Base-by-base conservation (phyloP, 306 rosid genomes). In the Quercus cerris region DNA sequence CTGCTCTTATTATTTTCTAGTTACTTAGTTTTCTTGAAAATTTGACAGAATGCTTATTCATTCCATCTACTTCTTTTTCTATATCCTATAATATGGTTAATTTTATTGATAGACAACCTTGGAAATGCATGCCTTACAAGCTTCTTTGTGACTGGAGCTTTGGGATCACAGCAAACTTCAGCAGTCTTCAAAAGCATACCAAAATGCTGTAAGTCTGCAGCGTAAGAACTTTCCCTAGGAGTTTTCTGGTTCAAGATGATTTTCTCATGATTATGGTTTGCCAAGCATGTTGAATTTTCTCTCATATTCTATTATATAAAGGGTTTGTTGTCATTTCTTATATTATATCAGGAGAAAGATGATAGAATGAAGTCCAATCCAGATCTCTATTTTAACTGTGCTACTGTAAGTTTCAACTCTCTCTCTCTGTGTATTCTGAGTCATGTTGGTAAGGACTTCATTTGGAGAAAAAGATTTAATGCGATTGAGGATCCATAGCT, bases 51-150 rank as follows among this genome's bases (percentile, higher is more conserved):
- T 18, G 20, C 22, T 56, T 33, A 20, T 19, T 46, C 52, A 46
- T 51, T 68, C 49, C 30, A 8, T 77, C 31, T 30, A 58, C 38
- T 74, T 74, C 52, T 31, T n/a, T 18, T 6, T 75, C 57, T 64
- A 25, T 46, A 78, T 51, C 67, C 71, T 68, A 31, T 67, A 56
- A 78, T 77, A 63, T 70, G 71, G 22, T 62, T 73, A 27, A 57
- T 78, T 57, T 70, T 78, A 73, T 80, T 86, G 73, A 64, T 97
- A 95, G 98, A 95, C 81, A 95, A 91, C 80, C 97, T 95, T 77
- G 97, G 99, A 83, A 93, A 95, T 83, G 99, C 97, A 33, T 95
- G 89, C 86, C 96, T 95, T 73, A 90, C 98, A 58, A 90, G 96
- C 82, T 95, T 91, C 84, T 91, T 93, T 80, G 96, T 90, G 74